phyloP scores from a whole-genome alignment of 306 rosid species.

The Neltuma alba region DNA sequence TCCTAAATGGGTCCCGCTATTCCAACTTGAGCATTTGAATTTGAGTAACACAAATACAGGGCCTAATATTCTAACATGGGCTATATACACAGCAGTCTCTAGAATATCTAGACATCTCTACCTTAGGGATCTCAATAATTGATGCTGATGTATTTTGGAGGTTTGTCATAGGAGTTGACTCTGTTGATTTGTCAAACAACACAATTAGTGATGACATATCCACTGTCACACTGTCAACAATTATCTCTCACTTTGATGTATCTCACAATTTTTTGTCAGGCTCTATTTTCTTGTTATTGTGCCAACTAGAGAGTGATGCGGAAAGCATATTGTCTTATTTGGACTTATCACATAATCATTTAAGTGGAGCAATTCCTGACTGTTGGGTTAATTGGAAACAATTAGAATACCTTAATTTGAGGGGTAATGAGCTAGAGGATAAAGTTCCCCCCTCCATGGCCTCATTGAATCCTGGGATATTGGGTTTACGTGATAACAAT shows the following conservation, averaged over 20 bases:
- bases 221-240: not conserved
- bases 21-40: not conserved
- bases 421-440: constrained; percentile 15
- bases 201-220: not conserved
- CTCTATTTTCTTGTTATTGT: not conserved
- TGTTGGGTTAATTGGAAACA: not conserved
- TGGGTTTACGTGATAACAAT: not conserved
- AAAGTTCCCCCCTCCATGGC: not conserved
- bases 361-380: not conserved
- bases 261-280: not conserved
- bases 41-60: not conserved
- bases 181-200: not conserved
- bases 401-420: not conserved
- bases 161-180: too few species aligned
- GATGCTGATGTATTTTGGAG: not conserved
- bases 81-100: not conserved
- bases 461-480: not conserved
- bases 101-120: rapidly evolving
- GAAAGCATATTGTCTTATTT: not conserved
- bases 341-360: not conserved
- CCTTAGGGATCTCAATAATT: too few species aligned
- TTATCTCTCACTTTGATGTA: rapidly evolving
- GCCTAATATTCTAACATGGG: not conserved
- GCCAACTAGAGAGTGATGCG: not conserved
- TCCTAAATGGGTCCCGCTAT: not conserved